Evolutionary conservation across 2,329 filamentous ascomycete genomes (phyloP).

Genomic region (Botryosphaeria agaves): DNA sequence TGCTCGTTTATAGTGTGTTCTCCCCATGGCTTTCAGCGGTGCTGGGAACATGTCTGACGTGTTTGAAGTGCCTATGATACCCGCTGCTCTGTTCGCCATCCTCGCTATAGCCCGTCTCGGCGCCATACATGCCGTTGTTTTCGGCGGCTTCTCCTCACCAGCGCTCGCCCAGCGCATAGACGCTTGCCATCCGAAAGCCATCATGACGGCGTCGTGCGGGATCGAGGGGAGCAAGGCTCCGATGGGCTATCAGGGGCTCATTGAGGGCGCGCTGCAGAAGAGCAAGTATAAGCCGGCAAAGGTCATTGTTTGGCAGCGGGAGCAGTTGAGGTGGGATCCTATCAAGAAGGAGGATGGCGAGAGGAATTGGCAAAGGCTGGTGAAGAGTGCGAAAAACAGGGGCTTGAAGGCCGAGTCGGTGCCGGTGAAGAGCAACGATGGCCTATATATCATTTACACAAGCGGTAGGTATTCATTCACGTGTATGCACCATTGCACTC

Average conservation of each 20-base stretch:
- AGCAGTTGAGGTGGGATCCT: conserved; percentile 56
- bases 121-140: conserved; percentile 81
- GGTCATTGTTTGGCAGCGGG: conserved; percentile 70
- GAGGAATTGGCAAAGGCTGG: conserved; percentile 61
- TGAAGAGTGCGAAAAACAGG: conserved; percentile 50
- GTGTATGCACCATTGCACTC: neutral
- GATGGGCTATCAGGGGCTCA: conserved; percentile 57
- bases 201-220: conserved; percentile 82
- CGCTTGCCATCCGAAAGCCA: conserved; percentile 53
- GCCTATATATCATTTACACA: conserved; percentile 83
- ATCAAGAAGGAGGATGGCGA: conserved; percentile 51
- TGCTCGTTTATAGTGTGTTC: conserved; percentile 71
- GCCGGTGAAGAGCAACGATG: conserved; percentile 59
- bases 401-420: conserved; percentile 57
- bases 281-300: conserved; percentile 54
- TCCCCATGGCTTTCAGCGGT: conserved; percentile 1
- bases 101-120: conserved; percentile 68
- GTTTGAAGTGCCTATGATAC: conserved; percentile 76
- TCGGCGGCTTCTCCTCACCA: conserved; percentile 72
- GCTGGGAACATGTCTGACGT: neutral
- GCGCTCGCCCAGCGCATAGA: conserved; percentile 82
- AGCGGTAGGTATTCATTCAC: conserved; percentile 28
- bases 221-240: conserved; percentile 76
- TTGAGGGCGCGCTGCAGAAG: conserved; percentile 52
- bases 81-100: conserved; percentile 70